Evolutionary conservation across 306 rosid species (phyloP).

Genomic region (Lithocarpus polystachyus): DNA sequence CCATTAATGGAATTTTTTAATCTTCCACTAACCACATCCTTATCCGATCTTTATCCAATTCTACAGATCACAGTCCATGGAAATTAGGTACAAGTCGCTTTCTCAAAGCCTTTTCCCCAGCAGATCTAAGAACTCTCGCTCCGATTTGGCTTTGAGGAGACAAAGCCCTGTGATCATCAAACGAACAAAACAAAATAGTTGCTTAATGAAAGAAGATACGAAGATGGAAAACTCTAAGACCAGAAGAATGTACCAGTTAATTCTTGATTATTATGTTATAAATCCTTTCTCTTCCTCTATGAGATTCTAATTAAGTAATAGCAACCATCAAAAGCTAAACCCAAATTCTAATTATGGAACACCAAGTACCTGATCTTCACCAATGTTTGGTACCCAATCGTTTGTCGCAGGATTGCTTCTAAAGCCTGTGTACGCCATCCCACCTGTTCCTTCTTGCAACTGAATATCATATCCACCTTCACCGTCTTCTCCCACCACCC

Average conservation of each 20-base stretch:
- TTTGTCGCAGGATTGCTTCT: slow-evolving; percentile 83
- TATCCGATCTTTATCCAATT: background rate
- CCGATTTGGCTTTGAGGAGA: slow-evolving; percentile 47
- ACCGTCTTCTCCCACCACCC: slow-evolving; percentile 29
- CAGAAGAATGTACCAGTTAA: background rate
- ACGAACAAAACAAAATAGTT: background rate
- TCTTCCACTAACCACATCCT: background rate
- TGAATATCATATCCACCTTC: slow-evolving; percentile 25
- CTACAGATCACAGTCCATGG: background rate
- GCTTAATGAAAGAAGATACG: too few species aligned
- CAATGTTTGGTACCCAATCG: slow-evolving; percentile 64
- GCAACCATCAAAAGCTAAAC: background rate
- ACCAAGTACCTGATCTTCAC: slow-evolving; percentile 35
- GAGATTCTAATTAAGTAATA: background rate
- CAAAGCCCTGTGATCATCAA: slow-evolving; percentile 26
- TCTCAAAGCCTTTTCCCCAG: background rate
- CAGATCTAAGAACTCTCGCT: slow-evolving; percentile 43
- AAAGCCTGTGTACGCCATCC: slow-evolving; percentile 13
- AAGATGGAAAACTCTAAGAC: too few species aligned
- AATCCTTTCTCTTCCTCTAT: background rate
- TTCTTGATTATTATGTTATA: background rate
- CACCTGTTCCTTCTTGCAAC: slow-evolving; percentile 17
- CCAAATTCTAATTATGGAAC: too few species aligned
- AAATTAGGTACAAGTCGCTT: background rate
- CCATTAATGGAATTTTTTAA: background rate